Conservation (phyloP, 2,329 filamentous ascomycete genomes). For the Aphanoascus verrucosus region DNA sequence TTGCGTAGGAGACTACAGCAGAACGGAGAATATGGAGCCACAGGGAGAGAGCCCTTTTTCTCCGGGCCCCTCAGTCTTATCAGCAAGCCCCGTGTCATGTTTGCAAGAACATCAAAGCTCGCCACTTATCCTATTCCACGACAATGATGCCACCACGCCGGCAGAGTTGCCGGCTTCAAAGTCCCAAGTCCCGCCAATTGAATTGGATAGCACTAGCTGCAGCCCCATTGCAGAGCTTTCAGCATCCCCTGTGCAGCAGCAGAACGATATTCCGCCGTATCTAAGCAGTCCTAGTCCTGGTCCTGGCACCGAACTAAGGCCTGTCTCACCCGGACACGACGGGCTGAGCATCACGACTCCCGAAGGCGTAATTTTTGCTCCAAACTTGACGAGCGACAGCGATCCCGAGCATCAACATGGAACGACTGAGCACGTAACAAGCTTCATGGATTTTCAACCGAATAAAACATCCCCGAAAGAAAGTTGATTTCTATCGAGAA, state of each 20-base stretch:
- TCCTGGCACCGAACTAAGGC: too few species aligned
- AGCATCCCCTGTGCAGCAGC: not conserved
- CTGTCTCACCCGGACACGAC: not conserved
- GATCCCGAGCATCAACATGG: not conserved
- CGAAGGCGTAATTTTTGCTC: slow-evolving; percentile 7
- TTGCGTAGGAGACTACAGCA: not conserved
- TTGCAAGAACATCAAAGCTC: not conserved
- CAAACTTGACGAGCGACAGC: slow-evolving; percentile 4
- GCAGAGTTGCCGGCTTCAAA: not conserved
- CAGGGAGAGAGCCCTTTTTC: not conserved
- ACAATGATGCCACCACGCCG: not conserved
- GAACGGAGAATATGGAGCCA: not conserved
- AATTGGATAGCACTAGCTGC: slow-evolving; percentile 2
- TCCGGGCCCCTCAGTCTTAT: not conserved
- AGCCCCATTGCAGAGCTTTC: not conserved
- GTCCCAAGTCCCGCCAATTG: not conserved
- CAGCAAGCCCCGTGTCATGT: not conserved
- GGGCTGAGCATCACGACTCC: not conserved
- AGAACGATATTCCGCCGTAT: not conserved
- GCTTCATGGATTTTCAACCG: slow-evolving; percentile 13
- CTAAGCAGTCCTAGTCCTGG: not conserved
- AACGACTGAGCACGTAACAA: slow-evolving; percentile 7
- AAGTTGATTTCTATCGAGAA: not conserved
- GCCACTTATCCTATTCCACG: not conserved
- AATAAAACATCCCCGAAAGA: not conserved